phyloP scores from a whole-genome alignment of 257 asterid genomes.

The Cynanchum wilfordii region DNA sequence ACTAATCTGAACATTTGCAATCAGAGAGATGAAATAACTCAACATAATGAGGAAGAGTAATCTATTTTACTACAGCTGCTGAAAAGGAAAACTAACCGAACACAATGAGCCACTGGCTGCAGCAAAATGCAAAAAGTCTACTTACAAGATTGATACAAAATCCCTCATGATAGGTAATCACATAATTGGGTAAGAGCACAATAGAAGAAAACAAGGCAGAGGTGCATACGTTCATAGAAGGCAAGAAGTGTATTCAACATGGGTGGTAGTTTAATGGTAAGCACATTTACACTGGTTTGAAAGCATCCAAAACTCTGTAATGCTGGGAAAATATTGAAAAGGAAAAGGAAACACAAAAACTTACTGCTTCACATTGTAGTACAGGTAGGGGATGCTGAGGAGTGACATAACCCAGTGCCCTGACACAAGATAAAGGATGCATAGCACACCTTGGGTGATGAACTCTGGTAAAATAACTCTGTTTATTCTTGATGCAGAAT shows the following conservation, averaged over 20 bases:
- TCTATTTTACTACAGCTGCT: no score
- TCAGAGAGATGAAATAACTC: no score
- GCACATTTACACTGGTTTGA: neutral
- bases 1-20: no score
- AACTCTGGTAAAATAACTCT: constrained; percentile 67
- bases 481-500: constrained; percentile 80
- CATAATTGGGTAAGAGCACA: no score
- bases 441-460: constrained; percentile 67
- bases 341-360: constrained; percentile 26
- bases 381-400: constrained; percentile 62
- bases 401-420: constrained; percentile 91
- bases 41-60: no score
- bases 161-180: no score
- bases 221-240: no score
- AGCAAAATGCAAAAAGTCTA: no score
- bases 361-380: constrained; percentile 73
- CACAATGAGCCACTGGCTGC: no score
- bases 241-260: neutral
- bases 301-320: neutral
- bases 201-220: no score
- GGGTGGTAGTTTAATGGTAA: neutral
- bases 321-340: neutral
- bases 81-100: no score
- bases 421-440: constrained; percentile 63
- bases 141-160: no score